phyloP scores from a whole-genome alignment of 148 eudicot species.

The Rhododendron griersonianum region DNA sequence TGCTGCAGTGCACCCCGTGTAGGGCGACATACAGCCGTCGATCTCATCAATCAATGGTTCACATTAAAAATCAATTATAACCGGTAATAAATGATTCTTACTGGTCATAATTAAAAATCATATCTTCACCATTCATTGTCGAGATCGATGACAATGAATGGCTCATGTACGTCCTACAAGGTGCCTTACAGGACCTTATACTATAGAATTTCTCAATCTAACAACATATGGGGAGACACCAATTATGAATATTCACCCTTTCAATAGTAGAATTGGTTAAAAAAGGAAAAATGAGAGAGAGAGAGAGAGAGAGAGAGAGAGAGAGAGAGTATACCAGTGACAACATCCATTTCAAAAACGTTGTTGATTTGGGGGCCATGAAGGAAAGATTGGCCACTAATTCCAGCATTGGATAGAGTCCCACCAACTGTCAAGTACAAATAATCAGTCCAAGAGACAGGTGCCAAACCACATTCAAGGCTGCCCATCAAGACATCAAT shows the following conservation, averaged over 20 bases:
- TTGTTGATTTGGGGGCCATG: conserved; percentile 81
- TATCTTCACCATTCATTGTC: too few relatives aligned
- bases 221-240: background rate
- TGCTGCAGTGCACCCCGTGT: too few relatives aligned
- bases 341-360: conserved; percentile 74
- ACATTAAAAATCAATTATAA: too few relatives aligned
- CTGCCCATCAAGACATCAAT: conserved; percentile 58
- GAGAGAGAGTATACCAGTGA: conserved; percentile 50
- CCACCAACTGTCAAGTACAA: conserved; percentile 82
- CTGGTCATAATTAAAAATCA: too few relatives aligned
- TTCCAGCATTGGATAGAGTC: conserved; percentile 89
- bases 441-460: conserved; percentile 92
- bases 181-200: too few relatives aligned
- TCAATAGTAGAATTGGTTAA: background rate
- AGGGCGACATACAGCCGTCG: too few relatives aligned
- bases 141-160: too few relatives aligned
- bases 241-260: background rate
- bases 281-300: background rate
- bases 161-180: fast-evolving
- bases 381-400: conserved; percentile 75
- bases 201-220: too few relatives aligned
- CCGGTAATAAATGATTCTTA: too few relatives aligned
- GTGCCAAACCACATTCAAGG: conserved; percentile 60
- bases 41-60: too few relatives aligned
- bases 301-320: background rate